These are phyloP conservation scores for Rhizopus delemar DNA, from an alignment of 371 early-diverging fungal genomes.

Conservation along the genomic window DNA sequence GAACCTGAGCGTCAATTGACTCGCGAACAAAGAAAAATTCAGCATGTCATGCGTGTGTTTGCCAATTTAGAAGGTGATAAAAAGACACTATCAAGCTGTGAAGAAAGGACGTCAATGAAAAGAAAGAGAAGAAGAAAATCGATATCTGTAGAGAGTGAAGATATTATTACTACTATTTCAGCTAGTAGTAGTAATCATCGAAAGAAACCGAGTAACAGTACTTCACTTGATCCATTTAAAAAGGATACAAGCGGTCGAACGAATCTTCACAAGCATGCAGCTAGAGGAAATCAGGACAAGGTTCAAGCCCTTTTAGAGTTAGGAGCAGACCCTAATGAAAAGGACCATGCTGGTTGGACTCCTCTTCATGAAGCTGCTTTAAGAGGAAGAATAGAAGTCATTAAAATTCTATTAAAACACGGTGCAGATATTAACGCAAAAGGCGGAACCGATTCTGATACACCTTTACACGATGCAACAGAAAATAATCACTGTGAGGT, in stretches of 20 bases:
- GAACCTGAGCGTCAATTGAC: conserved; percentile 45
- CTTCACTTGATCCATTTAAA: conserved; percentile 34
- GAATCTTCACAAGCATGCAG: conserved; percentile 55
- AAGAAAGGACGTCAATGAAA: neutral
- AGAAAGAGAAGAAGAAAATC: conserved; percentile 57
- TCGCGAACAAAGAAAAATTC: conserved; percentile 73
- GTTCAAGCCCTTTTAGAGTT: conserved; percentile 57
- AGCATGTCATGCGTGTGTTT: conserved; percentile 51
- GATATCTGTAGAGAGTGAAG: conserved; percentile 52
- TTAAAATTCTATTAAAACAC: conserved; percentile 61
- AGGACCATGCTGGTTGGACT: conserved; percentile 76
- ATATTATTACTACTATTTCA: conserved; percentile 58
- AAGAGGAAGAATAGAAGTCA: conserved; percentile 62
- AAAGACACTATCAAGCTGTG: neutral
- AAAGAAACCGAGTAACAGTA: conserved; percentile 50
- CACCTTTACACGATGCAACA: conserved; percentile 83
- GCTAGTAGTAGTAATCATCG: conserved; percentile 39
- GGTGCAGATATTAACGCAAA: conserved; percentile 72
- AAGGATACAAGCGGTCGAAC: conserved; percentile 61
- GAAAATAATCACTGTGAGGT: conserved; percentile 70
- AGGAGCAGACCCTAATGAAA: conserved; percentile 73
- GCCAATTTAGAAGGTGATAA: conserved; percentile 18
- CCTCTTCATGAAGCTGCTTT: conserved; percentile 79
- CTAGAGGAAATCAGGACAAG: conserved; percentile 50
- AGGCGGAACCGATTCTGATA: conserved; percentile 67